Percentiles rank a stretch among this genome's conserved stretches.
phyloP scores from a whole-genome alignment of 2,329 filamentous ascomycete genomes.

The Ophiostoma triangulosporum region DNA sequence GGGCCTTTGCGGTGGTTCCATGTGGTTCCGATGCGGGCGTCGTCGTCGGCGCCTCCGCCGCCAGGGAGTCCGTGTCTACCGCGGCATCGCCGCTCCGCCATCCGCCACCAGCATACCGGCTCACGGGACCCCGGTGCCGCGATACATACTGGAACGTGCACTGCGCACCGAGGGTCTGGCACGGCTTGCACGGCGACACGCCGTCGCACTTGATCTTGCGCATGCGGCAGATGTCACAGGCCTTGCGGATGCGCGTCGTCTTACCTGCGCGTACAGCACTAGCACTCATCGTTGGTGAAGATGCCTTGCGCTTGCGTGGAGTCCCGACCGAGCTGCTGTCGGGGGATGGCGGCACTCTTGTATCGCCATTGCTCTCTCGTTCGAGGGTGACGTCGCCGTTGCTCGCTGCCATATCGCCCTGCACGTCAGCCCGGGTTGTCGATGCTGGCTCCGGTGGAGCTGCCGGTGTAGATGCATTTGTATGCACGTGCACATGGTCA shows the following conservation, averaged over 20 bases:
- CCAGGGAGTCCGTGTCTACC: constrained; percentile 1
- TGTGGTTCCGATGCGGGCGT: background rate
- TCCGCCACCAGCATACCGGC: constrained; percentile 32
- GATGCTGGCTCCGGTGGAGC: background rate
- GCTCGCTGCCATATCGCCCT: no score
- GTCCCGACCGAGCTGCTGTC: background rate
- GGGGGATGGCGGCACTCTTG: background rate
- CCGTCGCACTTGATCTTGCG: constrained; percentile 38
- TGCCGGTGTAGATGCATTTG: background rate
- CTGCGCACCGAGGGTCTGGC: constrained; percentile 41
- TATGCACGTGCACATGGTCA: background rate
- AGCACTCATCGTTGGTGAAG: background rate
- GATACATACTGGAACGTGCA: constrained; percentile 45
- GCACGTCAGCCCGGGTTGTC: background rate
- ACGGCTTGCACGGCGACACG: constrained; percentile 32
- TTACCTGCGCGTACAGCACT: background rate
- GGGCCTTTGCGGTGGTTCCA: no score
- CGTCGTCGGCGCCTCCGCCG: constrained; percentile 5
- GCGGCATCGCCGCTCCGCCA: background rate
- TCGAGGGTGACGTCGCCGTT: no score
- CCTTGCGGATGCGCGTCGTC: constrained; percentile 38
- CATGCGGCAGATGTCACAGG: constrained; percentile 49
- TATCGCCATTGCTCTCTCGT: background rate
- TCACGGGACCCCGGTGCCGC: constrained; percentile 45
- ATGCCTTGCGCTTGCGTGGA: background rate